Percentiles rank a stretch among this genome's conserved stretches.
phyloP scores from a whole-genome alignment of 345 rosid species.

The Mercurialis annua region DNA sequence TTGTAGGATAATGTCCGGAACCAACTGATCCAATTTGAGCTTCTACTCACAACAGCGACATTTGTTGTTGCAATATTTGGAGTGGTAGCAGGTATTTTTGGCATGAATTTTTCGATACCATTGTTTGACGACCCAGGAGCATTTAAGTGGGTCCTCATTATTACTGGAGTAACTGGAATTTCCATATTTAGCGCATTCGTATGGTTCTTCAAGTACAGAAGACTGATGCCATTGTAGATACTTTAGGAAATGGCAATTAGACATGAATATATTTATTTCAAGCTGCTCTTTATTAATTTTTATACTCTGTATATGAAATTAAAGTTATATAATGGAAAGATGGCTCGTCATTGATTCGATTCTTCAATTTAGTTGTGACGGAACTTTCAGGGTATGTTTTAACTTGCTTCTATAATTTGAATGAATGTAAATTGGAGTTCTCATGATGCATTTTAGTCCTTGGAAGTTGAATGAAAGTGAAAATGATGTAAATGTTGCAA shows the following conservation, averaged over 20 bases:
- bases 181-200: conserved; percentile 71
- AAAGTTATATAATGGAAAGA: neutral
- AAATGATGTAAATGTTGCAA: too few species aligned
- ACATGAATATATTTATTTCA: neutral
- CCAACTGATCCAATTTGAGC: conserved; percentile 95
- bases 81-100: conserved; percentile 95
- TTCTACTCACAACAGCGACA: conserved; percentile 84
- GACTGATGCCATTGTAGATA: conserved; percentile 77
- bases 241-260: neutral
- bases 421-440: too few species aligned
- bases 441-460: too few species aligned
- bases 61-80: conserved; percentile 96
- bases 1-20: conserved; percentile 93
- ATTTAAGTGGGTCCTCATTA: conserved; percentile 80
- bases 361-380: neutral
- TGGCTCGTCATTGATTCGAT: neutral
- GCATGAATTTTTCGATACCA: conserved; percentile 78
- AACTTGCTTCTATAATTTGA: too few species aligned
- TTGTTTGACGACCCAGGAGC: conserved; percentile 65
- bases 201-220: conserved; percentile 85
- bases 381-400: too few species aligned
- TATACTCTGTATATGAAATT: conserved; percentile 2
- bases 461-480: too few species aligned
- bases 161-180: conserved; percentile 63
- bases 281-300: neutral